These are phyloP conservation scores for Jacaranda mimosifolia DNA, from an alignment of 257 asterid species.

Conservation along the genomic window DNA sequence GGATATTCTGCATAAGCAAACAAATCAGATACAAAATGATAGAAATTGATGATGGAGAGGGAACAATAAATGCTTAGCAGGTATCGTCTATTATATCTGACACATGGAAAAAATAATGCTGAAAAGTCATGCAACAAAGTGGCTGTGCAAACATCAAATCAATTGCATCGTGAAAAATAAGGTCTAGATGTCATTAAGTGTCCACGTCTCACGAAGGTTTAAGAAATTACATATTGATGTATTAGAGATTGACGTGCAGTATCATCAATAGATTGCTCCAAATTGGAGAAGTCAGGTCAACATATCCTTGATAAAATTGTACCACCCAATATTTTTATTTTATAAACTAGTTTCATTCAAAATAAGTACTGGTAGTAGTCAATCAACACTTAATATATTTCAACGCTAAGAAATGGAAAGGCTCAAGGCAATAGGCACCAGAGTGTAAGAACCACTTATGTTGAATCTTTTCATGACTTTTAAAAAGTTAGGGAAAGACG, in stretches of 20 bases:
- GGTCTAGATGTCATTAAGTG: conserved; percentile 1
- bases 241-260: not conserved
- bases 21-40: conserved; percentile 27
- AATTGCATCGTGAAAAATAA: conserved; percentile 14
- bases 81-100: not conserved
- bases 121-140: not conserved
- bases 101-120: not conserved
- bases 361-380: not conserved
- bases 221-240: not conserved
- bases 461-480: conserved; percentile 93
- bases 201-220: not conserved
- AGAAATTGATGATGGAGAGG: not conserved
- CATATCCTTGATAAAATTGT: conserved; percentile 10
- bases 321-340: conserved; percentile 4
- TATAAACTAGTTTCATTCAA: conserved; percentile 11
- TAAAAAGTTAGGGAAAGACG: conserved; percentile 72
- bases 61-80: not conserved
- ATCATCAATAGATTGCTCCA: not conserved
- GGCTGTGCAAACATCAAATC: conserved; percentile 5
- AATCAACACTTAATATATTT: not conserved
- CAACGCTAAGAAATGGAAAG: conserved; percentile 11
- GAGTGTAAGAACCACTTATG: conserved; percentile 90
- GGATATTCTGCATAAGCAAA: conserved; percentile 69
- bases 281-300: not conserved
- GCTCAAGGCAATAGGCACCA: conserved; percentile 58